Evolutionary conservation across 106 monocot genomes (phyloP).

Genomic region (Narthecium ossifragum): DNA sequence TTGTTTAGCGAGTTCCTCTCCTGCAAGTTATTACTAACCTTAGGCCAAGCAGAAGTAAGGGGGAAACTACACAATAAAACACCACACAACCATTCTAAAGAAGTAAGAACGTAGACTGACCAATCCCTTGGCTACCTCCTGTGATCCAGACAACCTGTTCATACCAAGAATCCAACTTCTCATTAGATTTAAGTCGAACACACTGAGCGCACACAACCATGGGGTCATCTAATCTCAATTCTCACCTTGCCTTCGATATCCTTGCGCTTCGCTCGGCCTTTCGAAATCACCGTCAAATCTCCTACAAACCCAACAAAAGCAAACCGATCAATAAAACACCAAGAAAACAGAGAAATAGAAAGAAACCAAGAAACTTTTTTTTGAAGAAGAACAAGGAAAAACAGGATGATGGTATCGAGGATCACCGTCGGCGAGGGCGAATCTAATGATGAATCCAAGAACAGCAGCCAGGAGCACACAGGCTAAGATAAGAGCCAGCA

Average conservation of each 20-base stretch:
- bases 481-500: conserved; percentile 4
- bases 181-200: neutral
- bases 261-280: conserved; percentile 14
- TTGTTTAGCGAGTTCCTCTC: conserved; percentile 61
- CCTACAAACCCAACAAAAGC: conserved; percentile 7
- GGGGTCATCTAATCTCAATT: neutral
- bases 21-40: no score
- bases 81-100: no score
- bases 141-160: conserved; percentile 58
- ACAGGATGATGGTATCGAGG: no score
- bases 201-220: no score
- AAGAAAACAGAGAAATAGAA: no score
- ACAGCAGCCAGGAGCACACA: neutral
- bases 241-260: conserved; percentile 20
- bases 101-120: no score
- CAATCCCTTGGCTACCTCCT: conserved; percentile 92
- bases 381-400: no score
- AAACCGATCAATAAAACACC: no score
- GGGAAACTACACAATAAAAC: no score
- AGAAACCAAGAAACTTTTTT: no score
- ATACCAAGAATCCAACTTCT: neutral
- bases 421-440: conserved; percentile 18
- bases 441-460: conserved; percentile 7
- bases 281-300: conserved; percentile 24
- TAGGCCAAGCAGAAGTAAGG: no score